These are phyloP conservation scores for Sextonia rubra DNA, from an alignment of 164 flowering plant species.

Conservation along the genomic window DNA sequence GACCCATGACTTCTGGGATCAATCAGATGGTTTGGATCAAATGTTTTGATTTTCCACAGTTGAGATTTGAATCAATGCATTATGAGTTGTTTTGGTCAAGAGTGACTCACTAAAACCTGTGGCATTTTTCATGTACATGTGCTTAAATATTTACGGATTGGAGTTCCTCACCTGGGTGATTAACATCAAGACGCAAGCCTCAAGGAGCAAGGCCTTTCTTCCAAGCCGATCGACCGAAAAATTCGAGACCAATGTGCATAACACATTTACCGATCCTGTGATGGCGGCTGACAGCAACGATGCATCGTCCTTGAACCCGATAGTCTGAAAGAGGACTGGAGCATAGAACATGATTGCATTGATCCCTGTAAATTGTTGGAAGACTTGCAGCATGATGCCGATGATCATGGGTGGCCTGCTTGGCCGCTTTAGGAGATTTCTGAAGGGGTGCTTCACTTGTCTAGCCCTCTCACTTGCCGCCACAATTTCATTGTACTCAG, in stretches of 20 bases:
- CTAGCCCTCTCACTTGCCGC: constrained; percentile 19
- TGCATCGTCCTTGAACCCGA: constrained; percentile 22
- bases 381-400: constrained; percentile 22
- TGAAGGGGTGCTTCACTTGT: constrained; percentile 17
- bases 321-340: constrained; percentile 27
- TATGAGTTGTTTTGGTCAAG: background rate
- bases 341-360: constrained; percentile 36
- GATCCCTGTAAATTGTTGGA: constrained; percentile 26
- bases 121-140: background rate
- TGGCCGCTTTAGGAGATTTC: constrained; percentile 15
- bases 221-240: constrained; percentile 20
- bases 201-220: constrained; percentile 21
- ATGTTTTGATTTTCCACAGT: background rate
- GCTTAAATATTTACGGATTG: background rate
- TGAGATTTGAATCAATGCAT: background rate
- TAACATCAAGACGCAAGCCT: constrained; percentile 26
- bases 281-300: constrained; percentile 25
- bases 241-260: constrained; percentile 21
- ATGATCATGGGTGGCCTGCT: constrained; percentile 26
- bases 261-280: constrained; percentile 21
- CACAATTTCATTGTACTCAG: constrained; percentile 21
- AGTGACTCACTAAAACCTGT: background rate
- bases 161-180: constrained; percentile 19
- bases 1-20: background rate
- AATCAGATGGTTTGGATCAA: too few relatives aligned